Evolutionary conservation across 148 eudicot species (phyloP).

Genomic region (Chenopodium berlandieri): DNA sequence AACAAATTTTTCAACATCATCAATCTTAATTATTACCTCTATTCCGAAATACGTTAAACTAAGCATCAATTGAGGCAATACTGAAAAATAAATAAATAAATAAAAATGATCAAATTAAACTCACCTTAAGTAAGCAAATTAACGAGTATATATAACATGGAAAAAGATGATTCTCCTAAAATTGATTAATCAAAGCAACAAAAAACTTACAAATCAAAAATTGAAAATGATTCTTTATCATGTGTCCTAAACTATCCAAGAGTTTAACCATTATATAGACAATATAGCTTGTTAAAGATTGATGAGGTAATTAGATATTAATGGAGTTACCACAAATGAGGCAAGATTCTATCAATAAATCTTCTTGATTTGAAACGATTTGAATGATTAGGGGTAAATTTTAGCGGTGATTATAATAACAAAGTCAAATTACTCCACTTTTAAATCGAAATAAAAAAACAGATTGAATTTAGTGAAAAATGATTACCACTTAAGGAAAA

Average conservation of each 20-base stretch:
- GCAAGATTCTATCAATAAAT: not conserved
- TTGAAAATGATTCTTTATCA: not conserved
- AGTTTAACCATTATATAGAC: not conserved
- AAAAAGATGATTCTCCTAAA: too few relatives aligned
- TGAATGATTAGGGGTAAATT: not conserved
- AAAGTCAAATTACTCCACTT: not conserved
- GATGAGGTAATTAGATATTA: not conserved
- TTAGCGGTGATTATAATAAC: not conserved
- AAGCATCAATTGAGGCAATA: too few relatives aligned
- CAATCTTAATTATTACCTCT: too few relatives aligned
- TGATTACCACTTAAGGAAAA: not conserved
- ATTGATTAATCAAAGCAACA: not conserved
- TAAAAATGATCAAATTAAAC: too few relatives aligned
- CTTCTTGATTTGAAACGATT: not conserved
- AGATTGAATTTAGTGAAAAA: not conserved
- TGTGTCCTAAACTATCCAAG: not conserved
- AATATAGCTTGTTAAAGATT: not conserved
- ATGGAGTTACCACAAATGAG: slow-evolving; percentile 7
- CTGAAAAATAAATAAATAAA: too few relatives aligned
- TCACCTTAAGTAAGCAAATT: too few relatives aligned
- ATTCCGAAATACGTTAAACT: too few relatives aligned
- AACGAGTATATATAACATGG: too few relatives aligned
- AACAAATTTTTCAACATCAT: too few relatives aligned
- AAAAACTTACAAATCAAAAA: not conserved
- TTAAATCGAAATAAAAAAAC: not conserved